phyloP scores from a whole-genome alignment of 1,284 basidiomycete genomes.

The Singerocomus inundabilis region DNA sequence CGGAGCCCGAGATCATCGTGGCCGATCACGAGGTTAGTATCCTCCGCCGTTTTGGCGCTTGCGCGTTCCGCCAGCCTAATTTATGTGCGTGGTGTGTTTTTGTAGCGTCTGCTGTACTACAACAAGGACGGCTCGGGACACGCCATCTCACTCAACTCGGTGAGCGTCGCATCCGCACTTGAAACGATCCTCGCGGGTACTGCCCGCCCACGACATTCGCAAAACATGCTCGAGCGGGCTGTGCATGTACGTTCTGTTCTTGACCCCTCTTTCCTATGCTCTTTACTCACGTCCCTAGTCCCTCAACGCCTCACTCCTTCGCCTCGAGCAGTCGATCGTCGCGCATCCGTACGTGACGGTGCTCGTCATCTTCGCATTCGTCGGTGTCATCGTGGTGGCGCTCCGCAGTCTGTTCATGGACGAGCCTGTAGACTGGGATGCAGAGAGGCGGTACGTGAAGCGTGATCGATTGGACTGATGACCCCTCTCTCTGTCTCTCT shows the following conservation, averaged over 20 bases:
- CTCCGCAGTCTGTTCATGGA: conserved; percentile 17
- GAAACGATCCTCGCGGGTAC: conserved; percentile 63
- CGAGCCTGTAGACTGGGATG: conserved; percentile 12
- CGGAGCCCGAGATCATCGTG: conserved; percentile 64
- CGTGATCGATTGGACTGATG: conserved; percentile 7
- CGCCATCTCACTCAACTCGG: conserved; percentile 52
- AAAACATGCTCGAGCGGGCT: conserved; percentile 65
- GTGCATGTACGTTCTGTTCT: conserved; percentile 52
- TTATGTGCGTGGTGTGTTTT: too few relatives aligned
- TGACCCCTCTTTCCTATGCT: background rate
- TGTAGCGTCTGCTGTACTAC: conserved; percentile 67
- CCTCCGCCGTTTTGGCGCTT: background rate
- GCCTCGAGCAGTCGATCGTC: conserved; percentile 10
- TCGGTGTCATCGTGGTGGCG: conserved; percentile 10
- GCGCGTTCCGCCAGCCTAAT: background rate
- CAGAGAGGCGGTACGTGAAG: conserved; percentile 21
- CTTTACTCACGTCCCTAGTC: conserved; percentile 5
- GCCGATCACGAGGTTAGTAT: conserved; percentile 65
- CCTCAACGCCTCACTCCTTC: conserved; percentile 15
- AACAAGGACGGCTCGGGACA: conserved; percentile 52
- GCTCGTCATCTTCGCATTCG: conserved; percentile 10
- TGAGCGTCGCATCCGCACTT: conserved; percentile 67
- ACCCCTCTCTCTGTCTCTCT: background rate
- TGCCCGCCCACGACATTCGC: conserved; percentile 61
- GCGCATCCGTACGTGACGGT: conserved; percentile 26